Conservation (phyloP, 257 asterid genomes). For the Anisodus tanguticus region DNA sequence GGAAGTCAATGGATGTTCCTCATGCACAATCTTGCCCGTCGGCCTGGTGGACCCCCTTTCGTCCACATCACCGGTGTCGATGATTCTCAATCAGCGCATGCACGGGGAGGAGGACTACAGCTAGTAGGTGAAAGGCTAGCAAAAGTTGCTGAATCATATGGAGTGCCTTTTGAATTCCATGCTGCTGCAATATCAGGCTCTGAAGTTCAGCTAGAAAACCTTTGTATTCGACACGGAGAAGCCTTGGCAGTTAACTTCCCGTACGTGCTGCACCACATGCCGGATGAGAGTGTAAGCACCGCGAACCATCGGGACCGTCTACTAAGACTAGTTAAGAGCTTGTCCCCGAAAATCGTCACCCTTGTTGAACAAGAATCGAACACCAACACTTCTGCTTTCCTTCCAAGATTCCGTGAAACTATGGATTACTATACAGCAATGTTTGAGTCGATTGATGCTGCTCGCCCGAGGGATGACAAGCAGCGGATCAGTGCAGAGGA, state of each 20-base stretch:
- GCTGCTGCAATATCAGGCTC: slow-evolving; percentile 78
- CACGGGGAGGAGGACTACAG: slow-evolving; percentile 91
- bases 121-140: slow-evolving; percentile 69
- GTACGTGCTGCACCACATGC: slow-evolving; percentile 88
- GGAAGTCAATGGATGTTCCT: slow-evolving; percentile 92
- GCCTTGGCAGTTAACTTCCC: slow-evolving; percentile 91
- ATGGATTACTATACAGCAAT: slow-evolving; percentile 81
- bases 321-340: slow-evolving; percentile 67
- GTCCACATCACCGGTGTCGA: slow-evolving; percentile 66
- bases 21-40: slow-evolving; percentile 47
- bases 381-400: slow-evolving; percentile 77
- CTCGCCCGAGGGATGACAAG: slow-evolving; percentile 67
- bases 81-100: slow-evolving; percentile 69
- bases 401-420: slow-evolving; percentile 71
- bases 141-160: slow-evolving; percentile 61
- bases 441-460: slow-evolving; percentile 89
- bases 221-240: slow-evolving; percentile 62
- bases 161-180: slow-evolving; percentile 81
- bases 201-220: slow-evolving; percentile 63
- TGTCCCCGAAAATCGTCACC: slow-evolving; percentile 83
- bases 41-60: slow-evolving; percentile 61
- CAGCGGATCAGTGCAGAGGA: slow-evolving; percentile 78
- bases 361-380: slow-evolving; percentile 90
- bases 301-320: slow-evolving; percentile 81
- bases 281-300: slow-evolving; percentile 91